A percentile compares a stretch with the other conserved stretches of the same genome.
phyloP scores from a whole-genome alignment of 768 basidiomycete species.

The Phlebiopsis flavidoalba region DNA sequence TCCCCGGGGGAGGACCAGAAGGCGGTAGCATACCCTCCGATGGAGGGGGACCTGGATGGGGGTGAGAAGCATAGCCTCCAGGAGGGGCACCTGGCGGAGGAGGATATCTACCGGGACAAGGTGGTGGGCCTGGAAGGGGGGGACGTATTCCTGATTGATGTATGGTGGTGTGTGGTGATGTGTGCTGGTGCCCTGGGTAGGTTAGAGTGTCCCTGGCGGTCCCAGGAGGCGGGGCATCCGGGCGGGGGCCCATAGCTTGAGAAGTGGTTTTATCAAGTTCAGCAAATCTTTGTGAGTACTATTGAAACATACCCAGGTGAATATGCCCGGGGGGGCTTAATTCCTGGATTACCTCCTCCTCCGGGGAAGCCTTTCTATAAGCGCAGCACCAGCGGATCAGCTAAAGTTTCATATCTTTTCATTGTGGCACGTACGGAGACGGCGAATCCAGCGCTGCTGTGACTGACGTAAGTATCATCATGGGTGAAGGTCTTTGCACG shows the following conservation, averaged over 20 bases:
- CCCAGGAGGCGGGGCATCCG: conserved; percentile 17
- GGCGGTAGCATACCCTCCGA: conserved; percentile 13
- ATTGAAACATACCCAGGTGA: conserved; percentile 7
- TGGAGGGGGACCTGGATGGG: neutral
- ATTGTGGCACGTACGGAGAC: conserved; percentile 11
- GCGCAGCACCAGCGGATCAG: neutral
- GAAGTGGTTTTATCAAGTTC: neutral
- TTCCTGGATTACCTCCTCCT: neutral
- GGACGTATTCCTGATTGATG: conserved; percentile 11
- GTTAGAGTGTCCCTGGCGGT: conserved; percentile 4
- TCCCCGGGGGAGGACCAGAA: conserved; percentile 17
- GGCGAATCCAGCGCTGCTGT: conserved; percentile 10
- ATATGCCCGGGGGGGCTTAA: conserved; percentile 15
- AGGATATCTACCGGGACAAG: neutral
- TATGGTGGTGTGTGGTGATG: conserved; percentile 13
- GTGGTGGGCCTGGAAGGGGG: conserved; percentile 8
- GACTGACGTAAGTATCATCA: neutral
- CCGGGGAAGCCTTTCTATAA: conserved; percentile 9
- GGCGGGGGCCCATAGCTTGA: conserved; percentile 7
- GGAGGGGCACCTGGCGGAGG: neutral
- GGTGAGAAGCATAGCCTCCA: neutral
- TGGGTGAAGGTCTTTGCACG: neutral
- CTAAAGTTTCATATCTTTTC: neutral
- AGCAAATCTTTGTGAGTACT: neutral
- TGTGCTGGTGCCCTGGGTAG: conserved; percentile 13